A percentile compares a stretch with the other conserved stretches of the same genome.
Evolutionary conservation across 257 asterid species (phyloP).

Genomic region (Forsythia suspensa): DNA sequence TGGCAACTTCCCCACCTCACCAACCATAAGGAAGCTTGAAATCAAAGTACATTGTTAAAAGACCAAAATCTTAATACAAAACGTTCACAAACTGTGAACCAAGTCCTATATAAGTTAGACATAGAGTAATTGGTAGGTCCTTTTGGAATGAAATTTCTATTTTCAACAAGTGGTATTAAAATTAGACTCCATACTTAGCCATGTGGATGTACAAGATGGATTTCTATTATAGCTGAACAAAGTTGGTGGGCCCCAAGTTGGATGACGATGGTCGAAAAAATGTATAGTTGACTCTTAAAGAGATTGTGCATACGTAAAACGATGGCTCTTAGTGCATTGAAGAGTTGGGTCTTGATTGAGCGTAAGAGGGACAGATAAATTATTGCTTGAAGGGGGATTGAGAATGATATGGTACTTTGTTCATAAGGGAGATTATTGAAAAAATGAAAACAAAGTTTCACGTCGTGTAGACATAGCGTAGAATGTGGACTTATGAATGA

Average conservation of each 20-base stretch:
- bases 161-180: too few species aligned
- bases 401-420: neutral
- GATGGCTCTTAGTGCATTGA: too few species aligned
- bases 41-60: neutral
- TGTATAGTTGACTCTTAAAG: neutral
- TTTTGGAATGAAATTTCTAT: too few species aligned
- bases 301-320: neutral
- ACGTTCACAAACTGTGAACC: neutral
- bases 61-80: too few species aligned
- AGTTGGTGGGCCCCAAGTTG: neutral
- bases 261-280: neutral
- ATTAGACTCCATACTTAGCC: neutral
- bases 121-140: neutral
- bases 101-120: neutral
- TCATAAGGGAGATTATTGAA: too few species aligned
- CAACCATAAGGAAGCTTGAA: conserved; percentile 7
- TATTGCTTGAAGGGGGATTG: neutral
- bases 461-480: neutral
- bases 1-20: conserved; percentile 19
- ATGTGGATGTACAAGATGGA: neutral
- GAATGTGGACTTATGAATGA: too few species aligned
- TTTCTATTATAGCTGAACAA: neutral
- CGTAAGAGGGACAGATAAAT: neutral
- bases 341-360: neutral
- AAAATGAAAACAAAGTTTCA: neutral